A percentile compares a stretch with the other conserved stretches of the same genome.
Evolutionary conservation across 306 rosid species (phyloP).

Genomic region (Sesbania bispinosa): DNA sequence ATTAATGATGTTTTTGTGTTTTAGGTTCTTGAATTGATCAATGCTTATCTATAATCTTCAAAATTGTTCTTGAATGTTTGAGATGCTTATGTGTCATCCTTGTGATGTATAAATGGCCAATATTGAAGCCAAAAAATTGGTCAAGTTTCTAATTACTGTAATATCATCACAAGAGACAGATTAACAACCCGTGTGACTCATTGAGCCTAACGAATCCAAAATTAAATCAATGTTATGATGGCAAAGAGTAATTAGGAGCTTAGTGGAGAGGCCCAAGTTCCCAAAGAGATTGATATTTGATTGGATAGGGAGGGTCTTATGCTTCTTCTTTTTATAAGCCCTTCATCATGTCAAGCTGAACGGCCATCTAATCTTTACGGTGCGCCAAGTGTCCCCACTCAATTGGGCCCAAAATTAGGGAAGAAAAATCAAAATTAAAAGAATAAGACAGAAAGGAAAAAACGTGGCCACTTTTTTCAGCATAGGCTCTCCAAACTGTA

Average conservation of each 20-base stretch:
- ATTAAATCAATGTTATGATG: conserved; percentile 29
- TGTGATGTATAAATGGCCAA: conserved; percentile 22
- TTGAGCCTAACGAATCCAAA: conserved; percentile 25
- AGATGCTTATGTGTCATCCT: too few relatives aligned
- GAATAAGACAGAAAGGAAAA: conserved; percentile 17
- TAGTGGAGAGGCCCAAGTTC: conserved; percentile 92
- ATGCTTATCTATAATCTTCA: conserved; percentile 12
- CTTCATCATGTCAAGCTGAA: conserved; percentile 42
- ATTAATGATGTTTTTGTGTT: conserved; percentile 27
- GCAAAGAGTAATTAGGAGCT: conserved; percentile 31
- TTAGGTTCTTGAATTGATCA: conserved; percentile 1
- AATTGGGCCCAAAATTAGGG: conserved; percentile 26
- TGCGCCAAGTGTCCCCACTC: too few relatives aligned
- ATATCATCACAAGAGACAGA: conserved; percentile 1
- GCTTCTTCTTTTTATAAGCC: conserved; percentile 51
- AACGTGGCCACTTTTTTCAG: conserved; percentile 33
- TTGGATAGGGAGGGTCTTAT: conserved; percentile 58
- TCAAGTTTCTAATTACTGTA: not conserved
- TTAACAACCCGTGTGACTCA: conserved; percentile 14
- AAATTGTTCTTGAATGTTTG: conserved; percentile 5
- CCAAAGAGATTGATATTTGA: conserved; percentile 86
- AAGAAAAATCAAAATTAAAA: conserved; percentile 12
- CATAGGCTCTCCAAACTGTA: conserved; percentile 24
- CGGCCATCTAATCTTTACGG: too few relatives aligned
- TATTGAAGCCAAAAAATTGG: too few relatives aligned